Base-by-base conservation (phyloP, 352 stramenopile species). In the Plasmopara viticola region DNA sequence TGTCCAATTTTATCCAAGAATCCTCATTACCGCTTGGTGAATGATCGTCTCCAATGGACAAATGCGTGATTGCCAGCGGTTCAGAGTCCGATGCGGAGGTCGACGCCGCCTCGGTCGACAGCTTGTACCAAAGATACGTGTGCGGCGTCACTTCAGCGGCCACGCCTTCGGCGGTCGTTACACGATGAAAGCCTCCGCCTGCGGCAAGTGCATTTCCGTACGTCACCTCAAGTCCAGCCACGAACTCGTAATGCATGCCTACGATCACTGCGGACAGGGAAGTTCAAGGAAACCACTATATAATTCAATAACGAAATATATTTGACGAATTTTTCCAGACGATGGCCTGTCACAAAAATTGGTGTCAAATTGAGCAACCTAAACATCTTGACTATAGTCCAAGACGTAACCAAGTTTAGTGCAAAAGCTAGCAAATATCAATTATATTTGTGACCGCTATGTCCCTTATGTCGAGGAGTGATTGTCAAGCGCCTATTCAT, bases 71-170 rank as follows among this genome's bases (percentile, higher is more conserved):
- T 17, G 59, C 66, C 14, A 61, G 43, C 4, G 39, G 51, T 5
- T 31, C 25, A 9, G 50, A 55, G 42, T 47, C 35, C 47, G 45
- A 44, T 9, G 43, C 9, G n/a, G 20, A 25, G 2, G 50, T 41
- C 2, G 44, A 6, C 10, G 41, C 49, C 33, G 62, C 40, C 20
- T 55, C 46, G 20, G 46, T 53, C 44, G 51, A 64, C 9, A 70
- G 61, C 44, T 87, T 87, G 70, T 86, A 95, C 84, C 84, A 95
- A 43, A 95, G 79, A 62, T 78, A 95, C 54, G 84, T 95, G 46
- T 72, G 63, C 10, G 82, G 82, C 55, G 84, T 64, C 53, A 95
- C 62, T 66, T 95, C 84, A 17, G 84, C 84, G 14, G 84, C 84
- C 12, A 49, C 74, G 35, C 84, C 82, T 34, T 87, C 74, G 38